A percentile compares a stretch with the other conserved stretches of the same genome.
Conservation (phyloP, 768 basidiomycete species). For the Tulasnella sp. region DNA sequence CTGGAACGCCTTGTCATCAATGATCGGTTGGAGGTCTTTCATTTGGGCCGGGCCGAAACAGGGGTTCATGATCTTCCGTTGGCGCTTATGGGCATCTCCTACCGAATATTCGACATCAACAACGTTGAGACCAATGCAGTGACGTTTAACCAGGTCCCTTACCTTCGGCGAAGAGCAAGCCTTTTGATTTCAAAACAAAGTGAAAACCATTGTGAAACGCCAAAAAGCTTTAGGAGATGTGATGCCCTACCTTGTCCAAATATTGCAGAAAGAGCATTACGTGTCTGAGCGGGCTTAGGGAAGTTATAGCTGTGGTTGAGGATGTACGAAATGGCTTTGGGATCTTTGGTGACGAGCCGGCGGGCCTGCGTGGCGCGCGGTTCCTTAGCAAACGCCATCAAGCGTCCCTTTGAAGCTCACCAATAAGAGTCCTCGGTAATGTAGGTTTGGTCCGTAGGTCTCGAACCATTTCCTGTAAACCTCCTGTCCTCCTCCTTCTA, state of each 20-base stretch:
- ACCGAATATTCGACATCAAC: not conserved
- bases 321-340: slow-evolving; percentile 19
- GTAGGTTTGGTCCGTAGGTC: slow-evolving; percentile 48
- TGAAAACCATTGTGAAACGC: not conserved
- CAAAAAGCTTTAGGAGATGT: not conserved
- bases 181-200: not conserved
- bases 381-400: not conserved
- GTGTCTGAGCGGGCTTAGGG: slow-evolving; percentile 17
- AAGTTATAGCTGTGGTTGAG: slow-evolving; percentile 23
- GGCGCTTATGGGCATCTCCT: slow-evolving; percentile 16
- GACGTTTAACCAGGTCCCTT: not conserved
- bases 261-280: not conserved
- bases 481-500: slow-evolving; percentile 39
- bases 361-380: not conserved
- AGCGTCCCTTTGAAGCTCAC: not conserved
- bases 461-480: slow-evolving; percentile 48
- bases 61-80: slow-evolving; percentile 43
- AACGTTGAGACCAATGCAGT: not conserved
- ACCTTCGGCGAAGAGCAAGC: slow-evolving; percentile 24
- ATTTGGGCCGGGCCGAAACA: slow-evolving; percentile 62
- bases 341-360: slow-evolving; percentile 19
- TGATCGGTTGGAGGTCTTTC: slow-evolving; percentile 53
- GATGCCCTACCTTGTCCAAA: slow-evolving; percentile 13
- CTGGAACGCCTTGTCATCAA: slow-evolving; percentile 52
- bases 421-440: slow-evolving; percentile 42